Percentiles rank a stretch among this genome's conserved stretches.
Conservation (phyloP, 2,329 filamentous ascomycete genomes). For the Ophiocordyceps sinensis region DNA sequence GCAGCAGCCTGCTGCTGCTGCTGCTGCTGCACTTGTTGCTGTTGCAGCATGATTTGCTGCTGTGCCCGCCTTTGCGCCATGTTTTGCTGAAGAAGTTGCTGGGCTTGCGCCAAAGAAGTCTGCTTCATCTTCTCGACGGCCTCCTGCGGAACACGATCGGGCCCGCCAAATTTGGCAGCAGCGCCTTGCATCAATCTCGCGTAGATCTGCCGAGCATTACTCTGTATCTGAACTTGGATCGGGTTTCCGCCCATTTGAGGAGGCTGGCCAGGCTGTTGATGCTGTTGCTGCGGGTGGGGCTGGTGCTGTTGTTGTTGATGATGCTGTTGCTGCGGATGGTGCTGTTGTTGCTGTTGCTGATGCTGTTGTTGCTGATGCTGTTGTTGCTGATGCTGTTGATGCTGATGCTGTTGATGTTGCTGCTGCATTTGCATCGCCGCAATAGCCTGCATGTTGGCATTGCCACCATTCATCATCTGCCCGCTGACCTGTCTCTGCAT, state of each 20-base stretch:
- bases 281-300: constrained; percentile 15
- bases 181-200: constrained; percentile 19
- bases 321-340: constrained; percentile 12
- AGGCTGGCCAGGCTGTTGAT: constrained; percentile 14
- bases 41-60: constrained; percentile 21
- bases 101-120: constrained; percentile 24
- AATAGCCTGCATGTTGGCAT: constrained; percentile 23
- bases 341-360: constrained; percentile 14
- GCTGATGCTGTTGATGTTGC: constrained; percentile 15
- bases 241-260: constrained; percentile 13
- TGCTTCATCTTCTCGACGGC: constrained; percentile 28
- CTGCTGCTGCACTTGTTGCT: constrained; percentile 19
- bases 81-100: constrained; percentile 16
- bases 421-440: constrained; percentile 21
- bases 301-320: constrained; percentile 13
- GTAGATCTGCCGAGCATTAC: constrained; percentile 22
- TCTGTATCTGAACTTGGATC: constrained; percentile 19
- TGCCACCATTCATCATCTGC: constrained; percentile 27
- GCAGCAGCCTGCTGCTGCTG: constrained; percentile 24
- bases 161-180: constrained; percentile 23
- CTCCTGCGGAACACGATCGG: constrained; percentile 31
- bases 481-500: constrained; percentile 21
- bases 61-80: constrained; percentile 17
- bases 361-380: constrained; percentile 16
- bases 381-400: constrained; percentile 21